phyloP scores from a whole-genome alignment of 139 green algal species.

The Desmodesmus armatus region DNA sequence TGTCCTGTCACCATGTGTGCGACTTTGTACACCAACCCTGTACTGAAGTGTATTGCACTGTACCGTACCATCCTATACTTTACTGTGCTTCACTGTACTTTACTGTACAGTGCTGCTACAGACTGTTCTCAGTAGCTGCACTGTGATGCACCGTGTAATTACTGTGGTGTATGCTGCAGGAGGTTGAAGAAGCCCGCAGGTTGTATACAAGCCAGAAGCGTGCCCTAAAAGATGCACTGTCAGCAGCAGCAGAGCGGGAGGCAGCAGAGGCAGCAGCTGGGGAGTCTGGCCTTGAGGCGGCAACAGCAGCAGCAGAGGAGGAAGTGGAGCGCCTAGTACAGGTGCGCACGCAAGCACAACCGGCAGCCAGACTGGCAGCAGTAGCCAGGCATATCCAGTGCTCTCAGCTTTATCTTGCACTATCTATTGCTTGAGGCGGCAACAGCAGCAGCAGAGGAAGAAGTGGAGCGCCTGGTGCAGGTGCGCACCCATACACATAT shows the following conservation, averaged over 20 bases:
- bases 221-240: slow-evolving; percentile 60
- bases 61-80: too few relatives aligned
- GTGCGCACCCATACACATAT: not conserved
- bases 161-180: too few relatives aligned
- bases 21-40: too few relatives aligned
- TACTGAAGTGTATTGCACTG: too few relatives aligned
- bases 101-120: too few relatives aligned
- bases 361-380: slow-evolving; percentile 5
- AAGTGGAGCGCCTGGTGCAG: slow-evolving; percentile 60
- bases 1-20: too few relatives aligned
- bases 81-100: too few relatives aligned
- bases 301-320: slow-evolving; percentile 51
- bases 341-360: slow-evolving; percentile 48
- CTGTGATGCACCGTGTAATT: too few relatives aligned
- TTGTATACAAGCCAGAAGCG: slow-evolving; percentile 62
- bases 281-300: slow-evolving; percentile 6
- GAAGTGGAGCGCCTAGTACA: slow-evolving; percentile 62
- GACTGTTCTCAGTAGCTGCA: too few relatives aligned
- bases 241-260: slow-evolving; percentile 60
- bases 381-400: too few relatives aligned
- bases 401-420: not conserved
- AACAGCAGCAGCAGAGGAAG: slow-evolving; percentile 54
- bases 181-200: slow-evolving; percentile 60
- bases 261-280: slow-evolving; percentile 35
- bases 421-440: not conserved